phyloP scores from a whole-genome alignment of 148 eudicot species.

The Rhododendron simsii region DNA sequence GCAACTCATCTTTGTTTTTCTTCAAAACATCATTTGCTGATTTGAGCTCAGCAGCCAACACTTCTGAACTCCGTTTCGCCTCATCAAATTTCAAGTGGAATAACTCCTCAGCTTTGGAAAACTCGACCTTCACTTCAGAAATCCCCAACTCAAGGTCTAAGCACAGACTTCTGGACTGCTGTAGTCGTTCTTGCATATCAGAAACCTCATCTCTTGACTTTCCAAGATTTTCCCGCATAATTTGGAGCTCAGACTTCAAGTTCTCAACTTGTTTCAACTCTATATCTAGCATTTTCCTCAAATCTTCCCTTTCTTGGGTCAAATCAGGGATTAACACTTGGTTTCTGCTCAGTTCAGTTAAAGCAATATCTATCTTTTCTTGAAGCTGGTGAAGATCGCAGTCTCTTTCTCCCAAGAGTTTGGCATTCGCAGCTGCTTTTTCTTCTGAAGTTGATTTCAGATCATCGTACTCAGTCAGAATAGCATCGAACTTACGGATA shows the following conservation, averaged over 20 bases:
- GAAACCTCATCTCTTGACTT: conserved; percentile 53
- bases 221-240: conserved; percentile 35
- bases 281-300: conserved; percentile 40
- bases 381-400: conserved; percentile 39
- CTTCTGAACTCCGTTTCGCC: conserved; percentile 35
- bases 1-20: conserved; percentile 38
- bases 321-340: conserved; percentile 44
- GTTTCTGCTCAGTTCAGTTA: conserved; percentile 33
- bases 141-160: conserved; percentile 52
- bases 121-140: conserved; percentile 35
- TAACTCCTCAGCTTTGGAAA: conserved; percentile 33
- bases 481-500: conserved; percentile 27
- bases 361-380: conserved; percentile 36
- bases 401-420: conserved; percentile 50
- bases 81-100: conserved; percentile 37
- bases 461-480: conserved; percentile 36
- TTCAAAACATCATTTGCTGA: conserved; percentile 39
- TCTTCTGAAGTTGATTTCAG: conserved; percentile 39
- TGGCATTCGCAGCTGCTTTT: conserved; percentile 51
- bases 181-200: conserved; percentile 32
- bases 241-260: conserved; percentile 53
- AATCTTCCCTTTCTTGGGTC: conserved; percentile 47
- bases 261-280: conserved; percentile 34
- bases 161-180: conserved; percentile 36
- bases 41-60: conserved; percentile 41